phyloP scores from a whole-genome alignment of 495 filamentous ascomycete species.

The Hypoxylon trugodes region DNA sequence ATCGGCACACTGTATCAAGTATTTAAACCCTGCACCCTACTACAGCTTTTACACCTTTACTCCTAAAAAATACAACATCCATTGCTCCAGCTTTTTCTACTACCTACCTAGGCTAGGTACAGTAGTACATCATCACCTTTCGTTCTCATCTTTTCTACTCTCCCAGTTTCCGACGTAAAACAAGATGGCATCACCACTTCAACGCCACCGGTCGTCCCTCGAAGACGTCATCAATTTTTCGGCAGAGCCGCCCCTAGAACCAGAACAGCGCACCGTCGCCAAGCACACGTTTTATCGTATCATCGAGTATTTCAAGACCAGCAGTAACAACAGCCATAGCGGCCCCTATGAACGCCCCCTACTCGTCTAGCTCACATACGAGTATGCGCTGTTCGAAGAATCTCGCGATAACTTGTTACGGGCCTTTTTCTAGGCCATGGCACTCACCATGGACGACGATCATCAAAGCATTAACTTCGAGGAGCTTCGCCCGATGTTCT shows the following conservation, averaged over 20 bases:
- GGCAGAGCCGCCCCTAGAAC: conserved; percentile 23
- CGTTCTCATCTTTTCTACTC: too few relatives aligned
- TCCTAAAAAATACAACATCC: too few relatives aligned
- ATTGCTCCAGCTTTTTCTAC: too few relatives aligned
- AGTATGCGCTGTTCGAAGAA: conserved; percentile 40
- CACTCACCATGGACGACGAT: conserved; percentile 27
- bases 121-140: too few relatives aligned
- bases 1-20: too few relatives aligned
- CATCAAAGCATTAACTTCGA: conserved; percentile 29
- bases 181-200: conserved; percentile 26
- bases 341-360: conserved; percentile 33
- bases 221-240: conserved; percentile 34
- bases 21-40: too few relatives aligned
- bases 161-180: too few relatives aligned
- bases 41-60: too few relatives aligned
- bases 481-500: conserved; percentile 19
- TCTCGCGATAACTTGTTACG: conserved; percentile 39
- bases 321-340: neutral
- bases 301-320: conserved; percentile 29
- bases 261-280: conserved; percentile 26
- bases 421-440: conserved; percentile 36
- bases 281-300: conserved; percentile 35
- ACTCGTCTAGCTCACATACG: conserved; percentile 41
- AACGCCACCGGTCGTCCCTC: conserved; percentile 39
- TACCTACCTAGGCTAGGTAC: too few relatives aligned